Base-by-base conservation (phyloP, 2,329 filamentous ascomycete genomes). In the Pestalotiopsis sp. region DNA sequence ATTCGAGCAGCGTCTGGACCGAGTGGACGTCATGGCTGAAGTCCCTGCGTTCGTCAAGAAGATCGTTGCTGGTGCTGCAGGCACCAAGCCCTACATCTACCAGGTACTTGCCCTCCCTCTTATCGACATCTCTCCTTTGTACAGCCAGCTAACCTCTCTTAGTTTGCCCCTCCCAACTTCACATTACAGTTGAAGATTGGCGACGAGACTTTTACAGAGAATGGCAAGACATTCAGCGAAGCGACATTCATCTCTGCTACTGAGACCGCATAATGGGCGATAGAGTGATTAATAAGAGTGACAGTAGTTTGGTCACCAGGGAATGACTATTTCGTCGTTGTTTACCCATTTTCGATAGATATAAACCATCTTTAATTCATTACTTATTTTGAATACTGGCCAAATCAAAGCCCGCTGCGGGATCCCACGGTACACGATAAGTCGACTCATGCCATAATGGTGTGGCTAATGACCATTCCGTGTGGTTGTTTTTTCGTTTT, bases 1-100 rank as follows among this genome's bases (percentile, higher is more conserved):
- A 45, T 84, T 98, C 13, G 93, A 90, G 31, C 83, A 89, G 65
- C 89, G 90, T 64, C 83, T 91, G 39, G 96, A 99, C 81, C 89
- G 92, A 72, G 90, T 99, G 72, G 96, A 99, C 81, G 92, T 99
- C 75, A 97, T 99, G 94, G 94, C 93, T 27, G 95, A 99, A 81
- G 92, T 99, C 45, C 96, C 96, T 3, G 93, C 92, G 38, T 97
- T 99, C 76, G 91, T 99, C 80, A 99, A 99, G 88, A 91, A 91
- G 74, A 94, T 99, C 78, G 94, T 97, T 31, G 93, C 93, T 58
- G 91, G 89, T 72, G 93, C 95, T 13, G 94, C 92, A 3, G 96
- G 96, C 71, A 97, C 96, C 36, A 96, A 94, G 85, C 96, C 96
- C 4, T 99, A 98, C 81, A 98, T 99, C 75, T 99, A 98, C 83